Evolutionary conservation across 805 yeast species (phyloP).

Genomic region (Pichia pseudocactophila): DNA sequence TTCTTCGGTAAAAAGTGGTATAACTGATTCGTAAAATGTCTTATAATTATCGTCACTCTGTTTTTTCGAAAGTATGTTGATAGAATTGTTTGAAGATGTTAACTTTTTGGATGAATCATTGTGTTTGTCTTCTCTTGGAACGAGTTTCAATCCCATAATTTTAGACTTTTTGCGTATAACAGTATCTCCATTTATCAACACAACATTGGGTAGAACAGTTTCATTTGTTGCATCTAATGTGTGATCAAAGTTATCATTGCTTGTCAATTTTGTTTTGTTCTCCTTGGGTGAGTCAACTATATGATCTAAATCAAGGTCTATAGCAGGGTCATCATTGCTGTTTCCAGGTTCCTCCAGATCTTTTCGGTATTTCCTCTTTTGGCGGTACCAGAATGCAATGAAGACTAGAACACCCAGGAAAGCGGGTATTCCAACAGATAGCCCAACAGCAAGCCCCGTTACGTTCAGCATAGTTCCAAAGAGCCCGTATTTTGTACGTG

Average conservation of each 20-base stretch:
- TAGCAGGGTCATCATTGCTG: slow-evolving; percentile 29
- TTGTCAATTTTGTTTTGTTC: not conserved
- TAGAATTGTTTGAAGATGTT: not conserved
- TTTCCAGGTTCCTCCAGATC: slow-evolving; percentile 30
- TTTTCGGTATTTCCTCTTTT: slow-evolving; percentile 28
- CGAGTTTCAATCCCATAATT: slow-evolving; percentile 20
- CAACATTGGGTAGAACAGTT: not conserved
- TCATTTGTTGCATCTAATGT: not conserved
- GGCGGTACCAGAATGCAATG: slow-evolving; percentile 29
- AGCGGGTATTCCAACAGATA: slow-evolving; percentile 46
- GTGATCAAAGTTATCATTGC: not conserved
- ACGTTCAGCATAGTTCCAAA: slow-evolving; percentile 26
- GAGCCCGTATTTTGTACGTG: too few species aligned
- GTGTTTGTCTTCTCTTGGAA: slow-evolving; percentile 3
- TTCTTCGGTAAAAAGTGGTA: slow-evolving; percentile 20
- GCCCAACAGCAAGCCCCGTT: slow-evolving; percentile 46
- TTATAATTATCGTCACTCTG: slow-evolving; percentile 11
- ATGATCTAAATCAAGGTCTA: slow-evolving; percentile 30
- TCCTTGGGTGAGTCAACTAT: slow-evolving; percentile 13
- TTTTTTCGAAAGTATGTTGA: slow-evolving; percentile 5
- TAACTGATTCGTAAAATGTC: slow-evolving; percentile 25
- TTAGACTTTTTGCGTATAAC: slow-evolving; percentile 18
- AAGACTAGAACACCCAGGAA: slow-evolving; percentile 31
- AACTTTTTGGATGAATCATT: not conserved
- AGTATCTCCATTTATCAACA: slow-evolving; percentile 7